Evolutionary conservation across 1,284 basidiomycete species (phyloP), one percentile per base, ranked within the genome.

Genomic region (Malassezia restricta): DNA sequence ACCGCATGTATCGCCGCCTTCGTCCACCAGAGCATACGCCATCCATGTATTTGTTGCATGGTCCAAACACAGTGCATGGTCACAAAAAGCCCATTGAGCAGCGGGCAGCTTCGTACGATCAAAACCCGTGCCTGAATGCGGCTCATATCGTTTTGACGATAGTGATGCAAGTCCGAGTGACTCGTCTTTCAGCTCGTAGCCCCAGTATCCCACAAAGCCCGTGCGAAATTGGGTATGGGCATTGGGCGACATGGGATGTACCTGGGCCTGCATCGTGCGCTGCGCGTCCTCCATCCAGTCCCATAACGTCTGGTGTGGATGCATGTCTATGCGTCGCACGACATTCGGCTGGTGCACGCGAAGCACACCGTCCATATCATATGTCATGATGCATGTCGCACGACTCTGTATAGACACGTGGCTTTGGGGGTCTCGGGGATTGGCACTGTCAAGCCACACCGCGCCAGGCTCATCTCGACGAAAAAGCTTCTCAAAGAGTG

Each of bases 121-220:
- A 11, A 55, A 20, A 5, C 24, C 14, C 5, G 29, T 39, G 7
- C 29, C 28, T 1, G 11, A 28, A 14, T 14, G n/a, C 14, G 17
- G 14, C 28, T 50, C 47, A 15, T 41, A 40, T 48, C 41, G 12
- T 1, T 20, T 3, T 41, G 59, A 8, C 8, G 50, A 44, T 6
- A 42, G 38, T 5, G 46, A 52, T 17, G 52, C 55, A 12, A 67
- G 51, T 29, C 45, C 31, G 9, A 79, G 57, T 39, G 74, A 74
- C 51, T 78, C 77, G 49, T 74, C 70, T 64, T 78, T 78, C 77
- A 79, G 78, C 62, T 79, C 79, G 59, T 79, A 80, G 1, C 76
- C 76, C 62, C 78, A 77, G 64, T 76, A 78, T 0, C 79, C 79
- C 1, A 76, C 74, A 72, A 78, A 79, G 1, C 79, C 79, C 3